phyloP scores from a whole-genome alignment of 495 filamentous ascomycete species.

The Penicillium lagena region DNA sequence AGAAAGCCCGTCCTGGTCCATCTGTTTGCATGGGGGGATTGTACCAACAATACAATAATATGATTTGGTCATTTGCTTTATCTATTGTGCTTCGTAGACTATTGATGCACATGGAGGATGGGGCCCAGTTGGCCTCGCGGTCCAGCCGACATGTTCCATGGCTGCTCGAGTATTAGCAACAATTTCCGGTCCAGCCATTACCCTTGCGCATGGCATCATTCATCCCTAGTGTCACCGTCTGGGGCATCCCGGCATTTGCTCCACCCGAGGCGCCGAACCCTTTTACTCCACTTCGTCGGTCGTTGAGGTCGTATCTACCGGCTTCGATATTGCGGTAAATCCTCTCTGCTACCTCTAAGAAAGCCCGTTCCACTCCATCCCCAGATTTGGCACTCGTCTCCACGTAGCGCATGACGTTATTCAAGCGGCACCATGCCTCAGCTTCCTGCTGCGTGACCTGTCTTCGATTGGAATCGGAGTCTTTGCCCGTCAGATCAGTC shows the following conservation, averaged over 20 bases:
- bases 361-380: slow-evolving; percentile 86
- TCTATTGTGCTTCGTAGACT: not conserved
- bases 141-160: not conserved
- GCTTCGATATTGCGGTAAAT: slow-evolving; percentile 94
- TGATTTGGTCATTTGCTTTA: not conserved
- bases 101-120: too few relatives aligned
- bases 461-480: slow-evolving; percentile 54
- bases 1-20: not conserved
- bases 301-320: slow-evolving; percentile 90
- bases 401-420: slow-evolving; percentile 81
- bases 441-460: slow-evolving; percentile 76
- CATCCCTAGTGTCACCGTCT: slow-evolving; percentile 52
- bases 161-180: slow-evolving; percentile 30
- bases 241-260: slow-evolving; percentile 29
- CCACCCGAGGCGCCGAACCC: slow-evolving; percentile 53
- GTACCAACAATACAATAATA: not conserved
- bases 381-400: slow-evolving; percentile 96
- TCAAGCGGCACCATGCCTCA: slow-evolving; percentile 75
- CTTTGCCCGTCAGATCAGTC: slow-evolving; percentile 60
- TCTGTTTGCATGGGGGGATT: not conserved
- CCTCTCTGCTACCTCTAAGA: slow-evolving; percentile 84
- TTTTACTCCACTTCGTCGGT: slow-evolving; percentile 90
- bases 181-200: slow-evolving; percentile 37
- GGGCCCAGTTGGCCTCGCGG: too few relatives aligned
- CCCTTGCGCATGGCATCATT: slow-evolving; percentile 47